phyloP scores from a whole-genome alignment of 2,329 filamentous ascomycete species.

The Beauveria sp. region DNA sequence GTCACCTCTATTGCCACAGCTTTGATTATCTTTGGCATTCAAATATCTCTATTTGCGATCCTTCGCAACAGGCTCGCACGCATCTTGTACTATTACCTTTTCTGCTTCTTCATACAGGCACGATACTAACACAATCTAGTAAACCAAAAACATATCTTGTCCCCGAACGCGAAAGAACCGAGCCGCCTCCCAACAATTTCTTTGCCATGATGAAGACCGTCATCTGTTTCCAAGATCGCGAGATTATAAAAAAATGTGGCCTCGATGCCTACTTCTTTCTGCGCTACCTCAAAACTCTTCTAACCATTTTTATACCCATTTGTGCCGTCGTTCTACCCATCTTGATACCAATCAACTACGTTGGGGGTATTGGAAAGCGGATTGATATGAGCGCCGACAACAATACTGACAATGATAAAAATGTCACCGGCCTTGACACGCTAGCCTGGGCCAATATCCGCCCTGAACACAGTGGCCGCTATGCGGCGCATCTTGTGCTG shows the following conservation, averaged over 20 bases:
- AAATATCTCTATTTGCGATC: slow-evolving; percentile 64
- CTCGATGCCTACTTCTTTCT: slow-evolving; percentile 97
- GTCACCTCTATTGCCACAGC: slow-evolving; percentile 57
- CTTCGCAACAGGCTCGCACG: slow-evolving; percentile 71
- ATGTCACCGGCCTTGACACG: slow-evolving; percentile 62
- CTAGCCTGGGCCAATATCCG: slow-evolving; percentile 85
- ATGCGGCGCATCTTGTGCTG: slow-evolving; percentile 78
- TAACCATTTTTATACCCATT: slow-evolving; percentile 88
- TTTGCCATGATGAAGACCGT: slow-evolving; percentile 49
- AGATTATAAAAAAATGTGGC: slow-evolving; percentile 91
- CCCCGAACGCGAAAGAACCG: slow-evolving; percentile 73
- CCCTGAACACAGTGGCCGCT: slow-evolving; percentile 55
- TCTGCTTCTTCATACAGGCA: slow-evolving; percentile 3
- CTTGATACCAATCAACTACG: slow-evolving; percentile 74
- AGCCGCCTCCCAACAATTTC: slow-evolving; percentile 56
- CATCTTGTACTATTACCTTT: slow-evolving; percentile 57
- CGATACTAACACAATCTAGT: slow-evolving; percentile 31
- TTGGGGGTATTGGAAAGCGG: slow-evolving; percentile 59
- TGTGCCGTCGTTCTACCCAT: slow-evolving; percentile 73
- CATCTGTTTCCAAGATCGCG: slow-evolving; percentile 62
- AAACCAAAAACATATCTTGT: slow-evolving; percentile 83
- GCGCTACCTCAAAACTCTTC: slow-evolving; percentile 67
- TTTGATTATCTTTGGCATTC: slow-evolving; percentile 54
- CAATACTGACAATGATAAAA: slow-evolving; percentile 23
- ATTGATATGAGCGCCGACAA: slow-evolving; percentile 30